These are phyloP conservation scores for Paratinospora sagittata DNA, from an alignment of 164 flowering plant species.

Conservation along the genomic window DNA sequence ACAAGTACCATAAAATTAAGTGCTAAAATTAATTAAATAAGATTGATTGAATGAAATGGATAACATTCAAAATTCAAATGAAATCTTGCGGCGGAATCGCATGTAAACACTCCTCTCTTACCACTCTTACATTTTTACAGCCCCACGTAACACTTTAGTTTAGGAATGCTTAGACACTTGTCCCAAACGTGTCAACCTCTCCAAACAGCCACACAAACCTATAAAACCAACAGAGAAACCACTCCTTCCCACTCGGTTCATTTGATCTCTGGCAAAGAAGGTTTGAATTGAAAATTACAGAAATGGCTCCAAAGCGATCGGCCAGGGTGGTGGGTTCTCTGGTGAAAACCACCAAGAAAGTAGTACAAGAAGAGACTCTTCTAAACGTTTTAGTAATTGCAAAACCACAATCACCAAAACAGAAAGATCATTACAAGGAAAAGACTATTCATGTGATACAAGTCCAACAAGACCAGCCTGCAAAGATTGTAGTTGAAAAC, in stretches of 20 bases:
- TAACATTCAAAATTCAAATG: too few species aligned
- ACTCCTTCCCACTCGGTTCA: not conserved
- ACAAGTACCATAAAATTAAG: too few species aligned
- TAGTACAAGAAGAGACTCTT: slow-evolving; percentile 32
- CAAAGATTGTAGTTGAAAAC: too few species aligned
- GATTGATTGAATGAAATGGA: too few species aligned
- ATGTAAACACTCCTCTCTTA: too few species aligned
- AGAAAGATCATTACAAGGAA: not conserved
- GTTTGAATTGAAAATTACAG: too few species aligned
- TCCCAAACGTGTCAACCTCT: not conserved
- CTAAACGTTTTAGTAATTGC: slow-evolving; percentile 26
- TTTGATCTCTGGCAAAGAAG: too few species aligned
- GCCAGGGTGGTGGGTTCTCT: slow-evolving; percentile 23
- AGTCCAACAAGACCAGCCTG: not conserved
- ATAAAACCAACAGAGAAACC: not conserved
- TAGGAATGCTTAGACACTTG: not conserved
- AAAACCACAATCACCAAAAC: not conserved
- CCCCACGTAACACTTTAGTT: not conserved
- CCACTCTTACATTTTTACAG: not conserved
- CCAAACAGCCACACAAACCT: not conserved
- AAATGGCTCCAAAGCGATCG: slow-evolving; percentile 41
- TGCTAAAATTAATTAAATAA: too few species aligned
- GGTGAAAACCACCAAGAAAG: slow-evolving; percentile 30
- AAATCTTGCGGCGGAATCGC: too few species aligned
- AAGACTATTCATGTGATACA: not conserved